Evolutionary conservation across 306 rosid genomes (phyloP).

Genomic region (Albizia julibrissin): DNA sequence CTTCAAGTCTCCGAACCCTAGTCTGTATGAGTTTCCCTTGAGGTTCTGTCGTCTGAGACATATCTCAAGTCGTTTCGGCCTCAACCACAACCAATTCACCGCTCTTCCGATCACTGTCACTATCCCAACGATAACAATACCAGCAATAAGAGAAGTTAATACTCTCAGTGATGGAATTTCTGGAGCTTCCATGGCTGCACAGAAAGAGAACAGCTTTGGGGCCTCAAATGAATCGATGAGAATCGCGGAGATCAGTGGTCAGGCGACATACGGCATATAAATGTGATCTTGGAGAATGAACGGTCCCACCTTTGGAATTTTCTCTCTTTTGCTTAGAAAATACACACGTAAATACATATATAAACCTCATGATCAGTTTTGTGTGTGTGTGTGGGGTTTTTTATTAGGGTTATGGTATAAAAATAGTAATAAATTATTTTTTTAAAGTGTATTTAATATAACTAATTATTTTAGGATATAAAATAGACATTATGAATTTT

Average conservation of each 20-base stretch:
- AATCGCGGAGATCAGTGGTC: not conserved
- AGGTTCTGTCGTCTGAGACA: constrained; percentile 30
- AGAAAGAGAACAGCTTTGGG: not conserved
- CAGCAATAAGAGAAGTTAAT: not conserved
- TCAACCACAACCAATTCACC: constrained; percentile 24
- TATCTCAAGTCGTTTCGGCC: constrained; percentile 19
- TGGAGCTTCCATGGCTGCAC: not conserved
- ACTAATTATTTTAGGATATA: too few relatives aligned
- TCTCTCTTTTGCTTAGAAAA: too few relatives aligned
- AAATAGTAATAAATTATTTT: too few relatives aligned
- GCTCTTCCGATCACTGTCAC: not conserved
- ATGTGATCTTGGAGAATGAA: too few relatives aligned
- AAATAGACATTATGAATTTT: too few relatives aligned
- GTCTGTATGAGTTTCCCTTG: constrained; percentile 27
- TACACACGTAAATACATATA: too few relatives aligned
- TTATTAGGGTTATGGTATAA: too few relatives aligned
- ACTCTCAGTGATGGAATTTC: not conserved
- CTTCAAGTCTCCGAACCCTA: constrained; percentile 29
- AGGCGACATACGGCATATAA: too few relatives aligned
- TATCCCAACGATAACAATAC: not conserved
- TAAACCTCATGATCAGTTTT: too few relatives aligned
- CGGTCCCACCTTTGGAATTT: too few relatives aligned
- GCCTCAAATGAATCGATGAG: not conserved
- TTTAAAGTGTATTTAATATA: too few relatives aligned
- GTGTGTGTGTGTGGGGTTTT: too few relatives aligned